A percentile compares a stretch with the other conserved stretches of the same genome.
Evolutionary conservation across 2,329 filamentous ascomycete genomes (phyloP).

Genomic region (Fusarium avenaceum): DNA sequence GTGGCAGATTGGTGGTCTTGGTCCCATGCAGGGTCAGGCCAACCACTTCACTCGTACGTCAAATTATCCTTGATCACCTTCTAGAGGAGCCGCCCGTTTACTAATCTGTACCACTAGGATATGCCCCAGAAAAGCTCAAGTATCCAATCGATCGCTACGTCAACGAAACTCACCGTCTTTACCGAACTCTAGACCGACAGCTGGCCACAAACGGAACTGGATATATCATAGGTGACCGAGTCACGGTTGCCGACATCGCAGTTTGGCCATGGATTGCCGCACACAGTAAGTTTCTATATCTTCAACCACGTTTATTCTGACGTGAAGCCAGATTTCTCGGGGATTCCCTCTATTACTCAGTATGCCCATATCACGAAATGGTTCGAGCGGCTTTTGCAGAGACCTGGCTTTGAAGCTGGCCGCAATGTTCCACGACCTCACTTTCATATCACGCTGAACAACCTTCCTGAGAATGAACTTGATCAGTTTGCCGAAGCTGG

Average conservation of each 20-base stretch:
- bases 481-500: slow-evolving; percentile 57
- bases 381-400: slow-evolving; percentile 76
- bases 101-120: not conserved
- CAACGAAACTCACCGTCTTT: slow-evolving; percentile 87
- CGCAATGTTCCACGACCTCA: slow-evolving; percentile 77
- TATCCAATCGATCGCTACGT: slow-evolving; percentile 72
- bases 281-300: slow-evolving; percentile 54
- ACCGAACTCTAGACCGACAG: slow-evolving; percentile 76
- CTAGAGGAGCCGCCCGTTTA: fast-evolving
- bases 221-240: slow-evolving; percentile 74
- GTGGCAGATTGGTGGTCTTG: slow-evolving; percentile 83
- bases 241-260: slow-evolving; percentile 82
- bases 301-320: not conserved
- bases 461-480: slow-evolving; percentile 63
- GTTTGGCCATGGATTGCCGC: slow-evolving; percentile 81
- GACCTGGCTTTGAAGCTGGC: slow-evolving; percentile 81
- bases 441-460: slow-evolving; percentile 66
- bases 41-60: slow-evolving; percentile 78
- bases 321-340: slow-evolving; percentile 2
- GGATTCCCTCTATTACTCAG: slow-evolving; percentile 69
- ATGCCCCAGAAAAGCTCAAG: not conserved
- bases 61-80: slow-evolving; percentile 47
- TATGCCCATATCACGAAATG: slow-evolving; percentile 83
- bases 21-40: slow-evolving; percentile 84
- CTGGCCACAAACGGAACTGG: slow-evolving; percentile 69